Evolutionary conservation across 78 protist species (phyloP).

Genomic region (Monosiga brevicollis): DNA sequence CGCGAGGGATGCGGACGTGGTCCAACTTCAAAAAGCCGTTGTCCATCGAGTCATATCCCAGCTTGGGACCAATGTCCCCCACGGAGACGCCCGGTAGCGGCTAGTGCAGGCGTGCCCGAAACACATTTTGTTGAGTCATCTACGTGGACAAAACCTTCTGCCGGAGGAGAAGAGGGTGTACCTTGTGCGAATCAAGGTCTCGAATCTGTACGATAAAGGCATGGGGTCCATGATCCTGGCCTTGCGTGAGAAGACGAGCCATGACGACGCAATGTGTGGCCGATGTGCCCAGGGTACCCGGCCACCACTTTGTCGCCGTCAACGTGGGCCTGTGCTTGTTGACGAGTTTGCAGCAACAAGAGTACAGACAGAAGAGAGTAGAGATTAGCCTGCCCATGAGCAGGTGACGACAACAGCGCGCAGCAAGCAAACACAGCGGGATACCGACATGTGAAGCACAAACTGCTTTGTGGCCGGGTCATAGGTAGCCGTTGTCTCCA

Average conservation of each 20-base stretch:
- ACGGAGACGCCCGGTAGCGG: slow-evolving; percentile 14
- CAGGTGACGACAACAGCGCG: background rate
- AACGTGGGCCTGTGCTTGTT: slow-evolving; percentile 27
- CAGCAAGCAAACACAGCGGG: background rate
- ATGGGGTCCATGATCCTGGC: slow-evolving; percentile 57
- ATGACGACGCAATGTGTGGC: slow-evolving; percentile 57
- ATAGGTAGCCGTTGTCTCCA: slow-evolving; percentile 76
- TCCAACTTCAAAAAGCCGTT: slow-evolving; percentile 26
- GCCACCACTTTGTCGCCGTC: slow-evolving; percentile 75
- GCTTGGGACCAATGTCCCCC: slow-evolving; percentile 48
- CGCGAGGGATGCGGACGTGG: slow-evolving; percentile 34
- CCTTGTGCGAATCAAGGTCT: slow-evolving; percentile 3
- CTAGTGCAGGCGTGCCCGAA: background rate
- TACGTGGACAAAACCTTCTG: background rate
- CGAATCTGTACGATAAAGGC: slow-evolving; percentile 36
- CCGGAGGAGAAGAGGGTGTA: background rate
- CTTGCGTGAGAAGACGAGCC: slow-evolving; percentile 51
- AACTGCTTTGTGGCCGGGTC: slow-evolving; percentile 53
- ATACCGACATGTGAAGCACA: slow-evolving; percentile 51
- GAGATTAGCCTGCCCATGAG: too few species aligned
- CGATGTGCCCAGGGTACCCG: slow-evolving; percentile 44
- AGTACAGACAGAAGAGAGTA: background rate
- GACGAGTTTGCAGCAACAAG: background rate
- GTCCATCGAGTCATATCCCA: slow-evolving; percentile 26
- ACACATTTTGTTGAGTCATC: background rate